These are phyloP conservation scores for Melanogaster broomeanus DNA, from an alignment of 768 basidiomycete genomes.

Conservation along the genomic window DNA sequence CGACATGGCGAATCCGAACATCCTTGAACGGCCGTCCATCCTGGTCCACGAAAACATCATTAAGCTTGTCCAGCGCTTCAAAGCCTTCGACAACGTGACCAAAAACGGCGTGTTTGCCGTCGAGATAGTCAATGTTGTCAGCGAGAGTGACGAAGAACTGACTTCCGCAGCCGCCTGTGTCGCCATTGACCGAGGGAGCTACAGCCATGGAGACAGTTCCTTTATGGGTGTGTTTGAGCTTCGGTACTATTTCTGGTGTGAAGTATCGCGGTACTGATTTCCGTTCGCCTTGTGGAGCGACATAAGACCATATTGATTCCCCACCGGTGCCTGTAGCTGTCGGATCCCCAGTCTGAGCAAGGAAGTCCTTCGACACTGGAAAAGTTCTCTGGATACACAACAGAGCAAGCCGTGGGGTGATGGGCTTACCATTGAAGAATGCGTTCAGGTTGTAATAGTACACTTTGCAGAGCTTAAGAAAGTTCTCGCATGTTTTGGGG, in stretches of 20 bases:
- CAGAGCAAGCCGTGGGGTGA: background rate
- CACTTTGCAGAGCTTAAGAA: slow-evolving; percentile 95
- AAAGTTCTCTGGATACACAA: slow-evolving; percentile 1
- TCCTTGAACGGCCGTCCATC: slow-evolving; percentile 93
- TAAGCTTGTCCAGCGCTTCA: slow-evolving; percentile 90
- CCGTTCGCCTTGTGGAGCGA: slow-evolving; percentile 47
- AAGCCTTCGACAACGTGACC: slow-evolving; percentile 94
- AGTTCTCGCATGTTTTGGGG: slow-evolving; percentile 92
- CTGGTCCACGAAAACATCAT: slow-evolving; percentile 88
- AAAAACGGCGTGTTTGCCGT: slow-evolving; percentile 92
- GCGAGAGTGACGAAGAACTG: slow-evolving; percentile 97
- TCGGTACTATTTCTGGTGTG: slow-evolving; percentile 76
- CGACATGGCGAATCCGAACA: slow-evolving; percentile 92
- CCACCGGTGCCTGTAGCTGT: slow-evolving; percentile 94
- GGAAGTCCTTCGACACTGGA: slow-evolving; percentile 93
- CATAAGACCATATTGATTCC: slow-evolving; percentile 82
- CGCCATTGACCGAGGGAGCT: slow-evolving; percentile 72
- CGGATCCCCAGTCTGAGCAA: slow-evolving; percentile 96
- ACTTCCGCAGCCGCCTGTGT: slow-evolving; percentile 82
- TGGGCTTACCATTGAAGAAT: slow-evolving; percentile 90
- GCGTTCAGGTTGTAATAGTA: slow-evolving; percentile 97
- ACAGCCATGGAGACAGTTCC: slow-evolving; percentile 99
- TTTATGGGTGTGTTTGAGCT: slow-evolving; percentile 77
- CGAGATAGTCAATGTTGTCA: slow-evolving; percentile 92
- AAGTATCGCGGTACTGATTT: slow-evolving; percentile 71